A percentile compares a stretch with the other conserved stretches of the same genome.
phyloP scores from a whole-genome alignment of 2,329 filamentous ascomycete genomes.

The Onygena corvina region DNA sequence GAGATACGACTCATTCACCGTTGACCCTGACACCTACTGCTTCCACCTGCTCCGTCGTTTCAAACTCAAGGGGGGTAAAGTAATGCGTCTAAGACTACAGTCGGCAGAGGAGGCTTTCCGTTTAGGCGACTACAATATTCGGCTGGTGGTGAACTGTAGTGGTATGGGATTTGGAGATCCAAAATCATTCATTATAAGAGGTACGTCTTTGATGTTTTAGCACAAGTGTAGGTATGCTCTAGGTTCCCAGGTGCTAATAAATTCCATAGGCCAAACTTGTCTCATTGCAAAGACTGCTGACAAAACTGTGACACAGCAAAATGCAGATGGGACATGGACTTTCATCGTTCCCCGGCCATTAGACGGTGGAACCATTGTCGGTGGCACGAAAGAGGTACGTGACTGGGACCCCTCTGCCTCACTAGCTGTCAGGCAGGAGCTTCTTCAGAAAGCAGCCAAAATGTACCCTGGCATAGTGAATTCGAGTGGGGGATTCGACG shows the following conservation, averaged over 20 bases:
- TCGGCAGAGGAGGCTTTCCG: constrained; percentile 28
- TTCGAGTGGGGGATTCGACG: constrained; percentile 28
- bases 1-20: constrained; percentile 30
- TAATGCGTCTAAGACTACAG: constrained; percentile 17
- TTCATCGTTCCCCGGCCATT: constrained; percentile 52
- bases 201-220: constrained; percentile 17
- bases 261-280: constrained; percentile 33
- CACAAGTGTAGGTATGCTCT: background rate
- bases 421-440: constrained; percentile 33
- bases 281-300: constrained; percentile 36
- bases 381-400: constrained; percentile 51
- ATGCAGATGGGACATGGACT: constrained; percentile 50
- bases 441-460: constrained; percentile 37
- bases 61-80: constrained; percentile 28
- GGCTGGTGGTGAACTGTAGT: constrained; percentile 36
- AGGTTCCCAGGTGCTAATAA: background rate
- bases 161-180: constrained; percentile 35
- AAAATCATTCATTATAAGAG: constrained; percentile 34
- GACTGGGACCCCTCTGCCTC: constrained; percentile 45
- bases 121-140: constrained; percentile 23
- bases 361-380: constrained; percentile 52
- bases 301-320: constrained; percentile 47
- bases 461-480: constrained; percentile 32
- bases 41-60: constrained; percentile 32
- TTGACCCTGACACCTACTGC: constrained; percentile 37